Evolutionary conservation across 176 grass and related monocot species (phyloP).

Genomic region (Aegilops bicornis): DNA sequence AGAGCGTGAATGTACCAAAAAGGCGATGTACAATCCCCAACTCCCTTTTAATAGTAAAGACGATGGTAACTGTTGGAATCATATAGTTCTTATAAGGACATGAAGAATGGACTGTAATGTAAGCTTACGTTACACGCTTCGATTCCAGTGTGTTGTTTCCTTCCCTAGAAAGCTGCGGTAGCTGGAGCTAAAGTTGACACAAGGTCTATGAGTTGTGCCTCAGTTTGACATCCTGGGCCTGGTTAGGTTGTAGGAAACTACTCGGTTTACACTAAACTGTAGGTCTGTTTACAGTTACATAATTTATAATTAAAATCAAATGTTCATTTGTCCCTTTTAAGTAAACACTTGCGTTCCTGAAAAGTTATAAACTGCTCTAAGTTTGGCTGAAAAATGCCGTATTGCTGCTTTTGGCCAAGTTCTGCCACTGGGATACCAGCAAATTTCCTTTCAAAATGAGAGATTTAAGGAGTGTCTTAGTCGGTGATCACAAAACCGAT

Average conservation of each 20-base stretch:
- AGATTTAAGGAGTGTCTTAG: background rate
- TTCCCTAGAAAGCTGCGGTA: background rate
- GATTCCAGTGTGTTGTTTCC: background rate
- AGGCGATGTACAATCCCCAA: background rate
- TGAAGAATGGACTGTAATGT: background rate
- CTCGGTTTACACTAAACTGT: background rate
- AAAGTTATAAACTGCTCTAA: background rate
- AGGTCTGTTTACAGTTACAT: background rate
- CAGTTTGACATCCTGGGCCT: background rate
- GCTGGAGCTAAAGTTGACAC: background rate
- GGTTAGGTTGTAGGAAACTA: background rate
- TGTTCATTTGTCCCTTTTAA: background rate
- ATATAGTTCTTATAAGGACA: background rate
- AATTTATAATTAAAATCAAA: background rate
- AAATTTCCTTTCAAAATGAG: background rate
- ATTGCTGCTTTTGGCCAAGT: background rate
- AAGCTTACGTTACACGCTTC: slow-evolving; percentile 1
- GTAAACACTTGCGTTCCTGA: background rate
- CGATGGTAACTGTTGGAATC: background rate
- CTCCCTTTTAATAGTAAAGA: background rate
- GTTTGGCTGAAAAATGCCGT: background rate
- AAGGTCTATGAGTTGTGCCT: background rate
- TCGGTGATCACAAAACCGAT: background rate
- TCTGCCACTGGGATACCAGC: background rate
- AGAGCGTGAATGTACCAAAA: background rate